A percentile compares a stretch with the other conserved stretches of the same genome.
Evolutionary conservation across 495 filamentous ascomycete genomes (phyloP).

Genomic region (Haplographium delicatum): DNA sequence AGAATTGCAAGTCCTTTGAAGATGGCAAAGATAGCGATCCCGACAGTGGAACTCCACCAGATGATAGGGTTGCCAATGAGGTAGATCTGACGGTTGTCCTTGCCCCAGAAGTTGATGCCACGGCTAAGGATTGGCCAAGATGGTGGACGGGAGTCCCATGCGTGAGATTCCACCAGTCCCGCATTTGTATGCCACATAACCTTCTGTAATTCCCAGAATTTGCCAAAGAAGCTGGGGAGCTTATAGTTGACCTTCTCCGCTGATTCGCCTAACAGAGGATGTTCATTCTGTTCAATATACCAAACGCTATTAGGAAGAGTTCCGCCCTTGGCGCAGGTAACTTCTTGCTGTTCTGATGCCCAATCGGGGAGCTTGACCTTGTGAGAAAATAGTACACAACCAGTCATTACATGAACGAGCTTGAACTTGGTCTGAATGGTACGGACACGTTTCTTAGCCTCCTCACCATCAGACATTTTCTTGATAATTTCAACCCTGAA

Average conservation of each 20-base stretch:
- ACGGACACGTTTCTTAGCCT: conserved; percentile 75
- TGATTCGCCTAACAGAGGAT: conserved; percentile 64
- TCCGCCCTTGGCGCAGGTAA: conserved; percentile 90
- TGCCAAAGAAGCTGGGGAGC: conserved; percentile 93
- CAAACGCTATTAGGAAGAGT: conserved; percentile 94
- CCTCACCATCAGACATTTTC: conserved; percentile 71
- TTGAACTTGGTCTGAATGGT: conserved; percentile 97
- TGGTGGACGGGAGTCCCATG: conserved; percentile 92
- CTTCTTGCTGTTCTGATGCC: conserved; percentile 96
- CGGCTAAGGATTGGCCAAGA: conserved; percentile 91
- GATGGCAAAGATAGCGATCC: conserved; percentile 66
- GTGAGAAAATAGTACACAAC: conserved; percentile 94
- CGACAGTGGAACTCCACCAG: conserved; percentile 88
- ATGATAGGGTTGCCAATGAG: conserved; percentile 92
- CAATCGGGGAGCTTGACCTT: conserved; percentile 97
- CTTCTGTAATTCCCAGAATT: conserved; percentile 98
- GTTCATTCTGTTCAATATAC: conserved; percentile 88
- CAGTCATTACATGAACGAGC: conserved; percentile 93
- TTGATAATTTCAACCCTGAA: conserved; percentile 95
- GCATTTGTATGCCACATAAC: conserved; percentile 99
- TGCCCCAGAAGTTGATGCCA: conserved; percentile 99
- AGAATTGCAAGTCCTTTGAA: conserved; percentile 88
- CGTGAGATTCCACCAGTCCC: conserved; percentile 90
- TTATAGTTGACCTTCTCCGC: conserved; percentile 93
- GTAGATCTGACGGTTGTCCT: conserved; percentile 89